A percentile compares a stretch with the other conserved stretches of the same genome.
phyloP scores from a whole-genome alignment of 1,284 basidiomycete genomes.

The Melampsora americana region DNA sequence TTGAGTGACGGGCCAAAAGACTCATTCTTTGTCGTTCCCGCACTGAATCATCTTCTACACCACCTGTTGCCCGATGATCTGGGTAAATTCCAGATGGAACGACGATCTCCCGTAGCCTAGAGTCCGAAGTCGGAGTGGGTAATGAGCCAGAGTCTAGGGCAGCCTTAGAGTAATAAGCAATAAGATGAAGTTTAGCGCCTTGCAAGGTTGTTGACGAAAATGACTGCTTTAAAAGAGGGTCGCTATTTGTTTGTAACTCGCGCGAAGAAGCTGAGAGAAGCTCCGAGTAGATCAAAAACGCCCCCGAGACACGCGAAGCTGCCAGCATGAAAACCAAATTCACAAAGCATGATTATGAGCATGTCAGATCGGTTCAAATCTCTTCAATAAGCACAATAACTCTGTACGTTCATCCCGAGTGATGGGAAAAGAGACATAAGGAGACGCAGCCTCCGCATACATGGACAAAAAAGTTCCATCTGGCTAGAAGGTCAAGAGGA shows the following conservation, averaged over 20 bases:
- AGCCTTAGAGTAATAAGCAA: conserved; percentile 48
- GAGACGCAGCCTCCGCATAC: too few species aligned
- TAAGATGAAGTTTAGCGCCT: conserved; percentile 49
- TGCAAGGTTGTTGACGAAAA: conserved; percentile 48
- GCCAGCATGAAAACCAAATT: neutral
- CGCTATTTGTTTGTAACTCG: conserved; percentile 40
- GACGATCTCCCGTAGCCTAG: conserved; percentile 46
- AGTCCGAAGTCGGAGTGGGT: conserved; percentile 45
- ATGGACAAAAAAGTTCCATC: neutral
- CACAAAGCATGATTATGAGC: neutral
- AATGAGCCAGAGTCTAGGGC: conserved; percentile 41
- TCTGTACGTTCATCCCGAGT: neutral
- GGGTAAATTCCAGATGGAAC: conserved; percentile 43
- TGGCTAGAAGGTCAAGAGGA: too few species aligned
- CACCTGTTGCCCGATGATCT: conserved; percentile 42
- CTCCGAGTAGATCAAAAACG: conserved; percentile 51
- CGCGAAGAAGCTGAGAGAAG: conserved; percentile 44
- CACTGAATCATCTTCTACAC: conserved; percentile 20
- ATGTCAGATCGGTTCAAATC: neutral
- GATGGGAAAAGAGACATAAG: neutral
- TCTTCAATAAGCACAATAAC: neutral
- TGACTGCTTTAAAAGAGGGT: conserved; percentile 49
- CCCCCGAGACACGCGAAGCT: conserved; percentile 51
- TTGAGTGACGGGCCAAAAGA: conserved; percentile 16
- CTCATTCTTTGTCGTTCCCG: conserved; percentile 34